Evolutionary conservation across 1,284 basidiomycete genomes (phyloP), one percentile per base, ranked within the genome.

Genomic region (Naganishia liquefaciens): DNA sequence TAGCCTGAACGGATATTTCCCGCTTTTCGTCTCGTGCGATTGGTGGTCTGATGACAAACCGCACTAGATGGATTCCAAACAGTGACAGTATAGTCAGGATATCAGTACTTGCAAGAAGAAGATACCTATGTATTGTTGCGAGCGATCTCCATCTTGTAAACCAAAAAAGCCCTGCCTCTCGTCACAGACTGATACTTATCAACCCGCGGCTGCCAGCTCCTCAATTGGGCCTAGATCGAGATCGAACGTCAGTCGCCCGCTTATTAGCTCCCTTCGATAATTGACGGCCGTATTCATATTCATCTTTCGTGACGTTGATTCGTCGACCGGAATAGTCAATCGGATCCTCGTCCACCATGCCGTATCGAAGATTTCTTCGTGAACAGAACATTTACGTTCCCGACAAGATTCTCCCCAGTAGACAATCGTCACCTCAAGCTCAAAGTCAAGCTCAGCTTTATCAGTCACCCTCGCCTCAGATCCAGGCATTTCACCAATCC

Each of bases 331-430:
- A 19, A 19, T 44, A 44, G 43, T 13, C 33, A n/a, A 37, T 37
- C 33, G 33, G 33, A 37, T 37, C 33, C 13, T 37, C 33, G 33
- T 39, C n/a, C 23, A 28, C 37, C 57, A 60, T 60, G 57, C 57
- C 57, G 33, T 60, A 60, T 27, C 57, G 57, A 23, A 30, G 57
- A 9, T 60, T 60, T 33, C 57, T 60, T 5, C 27, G 57, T 27
- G 57, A 60, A 60, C 57, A 60, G 33, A 49, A 60, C 57, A 60
- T 60, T 27, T 60, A 60, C 57, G 57, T 60, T 10, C 57, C 57
- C 2, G 47, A 40, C 46, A 60, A 50, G 40, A 43, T 49, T 37
- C 19, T n/a, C 15, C 57, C 44, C 33, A 50, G 47, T 46, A 11
- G 37, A 13, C 57, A 60, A 19, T 60, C 57, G 19, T 46, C 57